Conservation (phyloP, 441 rosid species). For the Syzygium syzygioides region DNA sequence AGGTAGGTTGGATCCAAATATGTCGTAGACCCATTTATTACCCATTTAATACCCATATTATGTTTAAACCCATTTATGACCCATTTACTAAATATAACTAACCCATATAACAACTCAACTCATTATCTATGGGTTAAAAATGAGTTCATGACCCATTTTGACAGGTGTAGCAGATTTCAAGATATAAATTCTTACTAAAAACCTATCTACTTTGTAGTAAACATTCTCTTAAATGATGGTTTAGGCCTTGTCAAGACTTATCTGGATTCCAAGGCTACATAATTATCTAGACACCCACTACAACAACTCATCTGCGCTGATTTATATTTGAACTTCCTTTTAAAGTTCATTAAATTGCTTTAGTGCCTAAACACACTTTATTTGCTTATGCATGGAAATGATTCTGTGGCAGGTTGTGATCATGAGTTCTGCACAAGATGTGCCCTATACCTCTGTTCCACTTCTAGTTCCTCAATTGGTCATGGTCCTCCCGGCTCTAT, state of each 20-base stretch:
- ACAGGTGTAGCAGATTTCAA: neutral
- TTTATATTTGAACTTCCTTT: neutral
- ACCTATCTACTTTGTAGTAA: neutral
- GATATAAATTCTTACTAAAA: neutral
- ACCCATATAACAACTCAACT: too few species aligned
- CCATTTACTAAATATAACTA: too few species aligned
- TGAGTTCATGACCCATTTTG: too few species aligned
- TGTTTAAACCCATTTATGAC: too few species aligned
- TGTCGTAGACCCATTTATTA: too few species aligned
- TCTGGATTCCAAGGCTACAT: neutral
- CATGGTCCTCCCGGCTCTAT: slow-evolving; percentile 69
- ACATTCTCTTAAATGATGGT: neutral
- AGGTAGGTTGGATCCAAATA: too few species aligned
- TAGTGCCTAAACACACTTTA: neutral
- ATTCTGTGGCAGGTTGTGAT: slow-evolving; percentile 59
- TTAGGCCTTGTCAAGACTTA: neutral
- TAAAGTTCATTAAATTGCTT: neutral
- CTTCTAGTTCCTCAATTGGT: slow-evolving; percentile 41
- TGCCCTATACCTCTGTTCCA: slow-evolving; percentile 85
- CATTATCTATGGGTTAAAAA: too few species aligned
- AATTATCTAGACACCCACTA: neutral
- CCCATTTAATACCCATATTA: too few species aligned
- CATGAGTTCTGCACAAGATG: slow-evolving; percentile 89
- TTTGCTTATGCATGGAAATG: neutral
- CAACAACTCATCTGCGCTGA: neutral